Base-by-base conservation (phyloP, 129 eudicot genomes). In the Scalesia atractyloides region DNA sequence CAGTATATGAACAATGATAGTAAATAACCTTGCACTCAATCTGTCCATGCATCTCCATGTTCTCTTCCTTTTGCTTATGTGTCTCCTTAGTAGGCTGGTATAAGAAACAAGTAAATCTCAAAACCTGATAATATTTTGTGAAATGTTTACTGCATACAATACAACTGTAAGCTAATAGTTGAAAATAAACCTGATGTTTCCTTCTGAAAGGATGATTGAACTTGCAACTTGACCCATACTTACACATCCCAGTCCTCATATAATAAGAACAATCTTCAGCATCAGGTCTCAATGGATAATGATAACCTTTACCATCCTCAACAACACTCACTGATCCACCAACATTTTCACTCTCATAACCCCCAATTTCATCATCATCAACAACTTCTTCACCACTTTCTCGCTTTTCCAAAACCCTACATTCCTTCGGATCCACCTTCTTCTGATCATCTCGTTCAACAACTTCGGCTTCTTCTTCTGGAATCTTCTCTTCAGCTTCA, bases 261-360 rank as follows among this genome's bases (percentile, higher is more conserved):
- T 87, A 93, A 77, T 62, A 93, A 0, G 92, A 75, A 68, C 98
- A 93, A 74, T 93, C 97, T 53, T 82, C 94, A 8, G 96, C 97
- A 74, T 87, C 87, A 6, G 96, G 90, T 59, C 98, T 82, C 80
- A 89, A 30, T 0, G 97, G 97, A 79, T 85, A 89, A 60, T 73
- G 76, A 79, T 72, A 72, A 76, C 78, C 76, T 80, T 73, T 82
- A 34, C 75, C 80, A 18, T 83, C 83, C 34, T 77, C 80, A 43
- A 34, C 20, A 65, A 18, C 76, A 59, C 7, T 67, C 70, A 41
- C 64, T 16, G 64, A 57, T 41, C 78, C 80, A 37, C 64, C 74
- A 67, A 58, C 76, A 22, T 49, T 53, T 9, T 51, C 34, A 30
- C 34, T 41, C 24, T 47, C 77, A 76, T 50, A 69, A 64, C 30